Base-by-base conservation (phyloP, 768 basidiomycete species). In the Tephrocybe sp. region DNA sequence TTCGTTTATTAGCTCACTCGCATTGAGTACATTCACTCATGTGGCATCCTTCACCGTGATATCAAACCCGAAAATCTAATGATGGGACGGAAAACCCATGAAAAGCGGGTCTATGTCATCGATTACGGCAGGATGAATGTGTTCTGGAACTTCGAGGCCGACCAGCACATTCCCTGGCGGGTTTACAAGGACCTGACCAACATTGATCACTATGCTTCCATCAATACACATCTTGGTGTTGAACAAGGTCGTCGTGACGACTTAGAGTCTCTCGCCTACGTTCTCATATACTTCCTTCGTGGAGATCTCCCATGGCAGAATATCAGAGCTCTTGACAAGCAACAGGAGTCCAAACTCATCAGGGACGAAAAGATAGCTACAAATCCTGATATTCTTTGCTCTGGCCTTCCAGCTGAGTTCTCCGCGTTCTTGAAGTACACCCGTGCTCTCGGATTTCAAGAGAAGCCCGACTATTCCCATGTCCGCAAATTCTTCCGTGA, bases 291-390 rank as follows among this genome's bases (percentile, higher is more conserved):
- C 78, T 99, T 99, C 83, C 87, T 99, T 57, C 93, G 95, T 56
- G 97, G 95, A 42, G 88, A 92, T 49, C 83, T 99, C 37, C 95
- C 95, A 27, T 99, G 95, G 95, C 97, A 99, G 70, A 97, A 97
- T 51, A 83, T 99, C 66, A 99, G 98, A 76, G 97, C 97, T 52
- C 95, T 94, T 34, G 98, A 97, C 52, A 99, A 99, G 91, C 98
- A 99, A 83, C 97, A 99, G 80, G 98, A 99, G 77, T 98, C 98
- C 70, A 95, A 98, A 71, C 88, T 97, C 53, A 99, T 99, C 76
- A 99, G 98, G 97, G 97, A 99, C 75, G 98, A 99, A 84, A 99
- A 99, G 84, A 98, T 99, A 94, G 97, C 97, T 30, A 97, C 94
- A 0, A 91, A 94, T 11, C 94, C 91, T 43, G 94, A 98, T 67